Conservation (phyloP, 2,329 filamentous ascomycete species). For the Colletotrichum coccodes region DNA sequence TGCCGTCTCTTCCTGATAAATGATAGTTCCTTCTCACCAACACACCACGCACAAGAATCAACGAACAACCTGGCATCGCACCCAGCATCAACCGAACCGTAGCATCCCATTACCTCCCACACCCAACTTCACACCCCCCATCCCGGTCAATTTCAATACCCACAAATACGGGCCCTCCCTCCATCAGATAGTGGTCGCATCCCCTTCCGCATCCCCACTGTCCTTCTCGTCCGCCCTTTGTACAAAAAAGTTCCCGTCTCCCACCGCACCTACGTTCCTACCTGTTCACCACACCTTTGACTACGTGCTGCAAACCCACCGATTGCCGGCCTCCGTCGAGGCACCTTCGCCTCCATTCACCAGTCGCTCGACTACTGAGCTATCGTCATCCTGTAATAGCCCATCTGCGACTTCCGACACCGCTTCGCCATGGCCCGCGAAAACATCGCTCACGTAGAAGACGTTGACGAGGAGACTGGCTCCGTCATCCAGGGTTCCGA, state of each 20-base stretch:
- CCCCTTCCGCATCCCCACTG: conserved; percentile 29
- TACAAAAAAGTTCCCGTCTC: conserved; percentile 37
- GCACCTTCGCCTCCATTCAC: conserved; percentile 28
- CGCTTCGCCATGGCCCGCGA: conserved; percentile 52
- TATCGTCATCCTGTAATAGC: background rate
- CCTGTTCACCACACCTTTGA: conserved; percentile 13
- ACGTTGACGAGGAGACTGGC: conserved; percentile 62
- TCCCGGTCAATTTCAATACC: conserved; percentile 25
- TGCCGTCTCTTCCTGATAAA: background rate
- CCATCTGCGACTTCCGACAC: conserved; percentile 31
- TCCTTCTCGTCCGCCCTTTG: conserved; percentile 18
- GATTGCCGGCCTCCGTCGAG: conserved; percentile 32
- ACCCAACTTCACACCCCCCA: conserved; percentile 19
- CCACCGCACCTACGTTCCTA: conserved; percentile 21
- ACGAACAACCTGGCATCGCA: background rate
- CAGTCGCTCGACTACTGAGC: conserved; percentile 29
- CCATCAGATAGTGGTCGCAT: conserved; percentile 34
- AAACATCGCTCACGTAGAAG: conserved; percentile 58
- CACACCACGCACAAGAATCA: background rate
- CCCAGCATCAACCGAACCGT: background rate
- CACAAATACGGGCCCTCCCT: conserved; percentile 34
- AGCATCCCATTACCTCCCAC: conserved; percentile 15
- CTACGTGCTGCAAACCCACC: conserved; percentile 27
- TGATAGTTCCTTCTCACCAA: background rate
- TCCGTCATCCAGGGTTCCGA: conserved; percentile 50